Evolutionary conservation across 495 filamentous ascomycete species (phyloP).

Genomic region (Rusavskia elegans): DNA sequence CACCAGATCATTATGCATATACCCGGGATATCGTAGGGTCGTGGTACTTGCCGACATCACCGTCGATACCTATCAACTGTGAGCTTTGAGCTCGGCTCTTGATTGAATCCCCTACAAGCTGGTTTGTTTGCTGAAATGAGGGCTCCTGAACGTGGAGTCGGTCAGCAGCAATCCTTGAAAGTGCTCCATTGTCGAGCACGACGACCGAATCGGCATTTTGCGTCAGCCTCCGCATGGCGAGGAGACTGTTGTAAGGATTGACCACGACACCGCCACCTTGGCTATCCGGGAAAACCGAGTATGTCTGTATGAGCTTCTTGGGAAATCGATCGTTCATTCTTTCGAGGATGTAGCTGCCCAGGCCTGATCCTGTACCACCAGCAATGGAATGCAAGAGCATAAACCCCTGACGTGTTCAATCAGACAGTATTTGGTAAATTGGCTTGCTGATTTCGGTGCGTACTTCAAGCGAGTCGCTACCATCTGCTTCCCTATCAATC

Average conservation of each 20-base stretch:
- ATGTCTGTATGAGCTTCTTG: conserved; percentile 97
- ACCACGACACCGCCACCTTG: conserved; percentile 83
- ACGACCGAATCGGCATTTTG: conserved; percentile 96
- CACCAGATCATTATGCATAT: conserved; percentile 98
- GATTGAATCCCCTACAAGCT: conserved; percentile 41
- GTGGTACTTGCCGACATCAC: conserved; percentile 98
- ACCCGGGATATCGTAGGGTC: conserved; percentile 89
- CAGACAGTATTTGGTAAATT: neutral
- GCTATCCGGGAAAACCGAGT: conserved; percentile 92
- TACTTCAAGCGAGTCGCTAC: conserved; percentile 90
- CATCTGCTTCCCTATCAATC: conserved; percentile 97
- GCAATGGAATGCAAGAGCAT: conserved; percentile 98
- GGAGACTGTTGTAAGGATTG: conserved; percentile 92
- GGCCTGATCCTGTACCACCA: conserved; percentile 84
- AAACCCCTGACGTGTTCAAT: conserved; percentile 46
- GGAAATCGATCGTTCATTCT: conserved; percentile 93
- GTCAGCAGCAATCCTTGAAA: conserved; percentile 88
- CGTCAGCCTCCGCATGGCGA: conserved; percentile 78
- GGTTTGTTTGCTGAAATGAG: conserved; percentile 94
- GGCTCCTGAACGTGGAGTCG: conserved; percentile 84
- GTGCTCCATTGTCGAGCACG: conserved; percentile 90
- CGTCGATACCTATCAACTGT: conserved; percentile 50
- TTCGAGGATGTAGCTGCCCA: conserved; percentile 91
- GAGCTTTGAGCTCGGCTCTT: neutral
- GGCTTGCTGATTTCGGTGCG: neutral